Evolutionary conservation across 73 alveolate genomes (phyloP).

Genomic region (Tetrahymena malaccensis): DNA sequence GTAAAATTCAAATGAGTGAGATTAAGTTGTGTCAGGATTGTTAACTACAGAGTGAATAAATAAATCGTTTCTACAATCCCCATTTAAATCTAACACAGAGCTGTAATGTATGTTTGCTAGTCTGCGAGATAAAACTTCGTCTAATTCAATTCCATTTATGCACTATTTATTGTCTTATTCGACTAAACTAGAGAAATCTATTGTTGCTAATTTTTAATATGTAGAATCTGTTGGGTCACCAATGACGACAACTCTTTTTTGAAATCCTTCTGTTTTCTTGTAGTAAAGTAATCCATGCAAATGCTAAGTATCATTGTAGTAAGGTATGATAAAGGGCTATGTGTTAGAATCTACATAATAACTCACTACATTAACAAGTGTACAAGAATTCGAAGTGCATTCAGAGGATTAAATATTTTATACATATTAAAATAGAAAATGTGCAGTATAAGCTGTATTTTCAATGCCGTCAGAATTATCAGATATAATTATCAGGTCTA

Average conservation of each 20-base stretch:
- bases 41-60: background rate
- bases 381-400: background rate
- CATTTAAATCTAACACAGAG: background rate
- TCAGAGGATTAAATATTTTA: background rate
- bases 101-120: background rate
- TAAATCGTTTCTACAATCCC: background rate
- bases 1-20: background rate
- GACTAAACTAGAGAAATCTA: background rate
- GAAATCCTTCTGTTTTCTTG: background rate
- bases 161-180: background rate
- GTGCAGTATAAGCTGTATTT: background rate
- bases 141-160: background rate
- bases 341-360: background rate
- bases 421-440: background rate
- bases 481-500: background rate
- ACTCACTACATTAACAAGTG: background rate
- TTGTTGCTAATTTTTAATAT: background rate
- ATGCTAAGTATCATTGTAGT: background rate
- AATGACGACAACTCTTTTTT: background rate
- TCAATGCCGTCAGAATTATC: background rate
- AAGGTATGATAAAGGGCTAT: background rate
- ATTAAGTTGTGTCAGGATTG: background rate
- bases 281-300: background rate
- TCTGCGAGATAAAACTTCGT: background rate
- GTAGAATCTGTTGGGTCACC: background rate